Base-by-base conservation (phyloP, 2,329 filamentous ascomycete species). In the Domatiomyces catenatus region DNA sequence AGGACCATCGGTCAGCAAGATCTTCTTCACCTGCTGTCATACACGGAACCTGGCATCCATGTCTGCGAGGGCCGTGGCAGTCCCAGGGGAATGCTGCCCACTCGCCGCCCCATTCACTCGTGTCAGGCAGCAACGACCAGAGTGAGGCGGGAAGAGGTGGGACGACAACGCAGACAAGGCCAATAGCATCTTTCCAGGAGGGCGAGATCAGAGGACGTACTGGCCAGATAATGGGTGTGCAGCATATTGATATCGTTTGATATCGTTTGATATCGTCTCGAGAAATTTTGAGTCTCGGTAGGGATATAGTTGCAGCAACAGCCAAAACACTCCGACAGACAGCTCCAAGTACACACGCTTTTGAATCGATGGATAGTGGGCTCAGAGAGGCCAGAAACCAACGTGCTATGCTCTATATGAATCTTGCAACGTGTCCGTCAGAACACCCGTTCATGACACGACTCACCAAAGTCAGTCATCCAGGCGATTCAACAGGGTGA, bases 151-250 rank as follows among this genome's bases (percentile, higher is more conserved):
- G 44, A 17, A 48, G 51, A 17, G 47, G 48, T 50, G 24, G 46
- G 48, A 55, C 49, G 48, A 55, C 49, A 49, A 51, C 36, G 48
- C 43, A 47, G 39, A 26, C 42, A 44, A 39, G 10, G 10, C 32
- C 32, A 47, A 47, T 47, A 42, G 42, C 49, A 46, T 18, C 48
- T 46, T 39, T 39, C 32, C 32, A 39, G 15, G 32, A 39, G 10
- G 15, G 32, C 2, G 10, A 3, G 22, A 24, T 12, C 32, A 39
- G 39, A 46, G 52, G 48, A 56, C 58, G 50, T 60, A 60, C 58
- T 56, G 49, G 56, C 56, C 50, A 60, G 51, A 46, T 60, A 60
- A 43, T 58, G 56, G 26, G 54, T 57, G 51, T 60, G 58, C 54
- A 58, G 54, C 58, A 60, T 60, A 42, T n/a, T n/a, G n/a, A n/a